A percentile compares a stretch with the other conserved stretches of the same genome.
Evolutionary conservation across 768 basidiomycete genomes (phyloP).

Genomic region (Lactarius trivialis): DNA sequence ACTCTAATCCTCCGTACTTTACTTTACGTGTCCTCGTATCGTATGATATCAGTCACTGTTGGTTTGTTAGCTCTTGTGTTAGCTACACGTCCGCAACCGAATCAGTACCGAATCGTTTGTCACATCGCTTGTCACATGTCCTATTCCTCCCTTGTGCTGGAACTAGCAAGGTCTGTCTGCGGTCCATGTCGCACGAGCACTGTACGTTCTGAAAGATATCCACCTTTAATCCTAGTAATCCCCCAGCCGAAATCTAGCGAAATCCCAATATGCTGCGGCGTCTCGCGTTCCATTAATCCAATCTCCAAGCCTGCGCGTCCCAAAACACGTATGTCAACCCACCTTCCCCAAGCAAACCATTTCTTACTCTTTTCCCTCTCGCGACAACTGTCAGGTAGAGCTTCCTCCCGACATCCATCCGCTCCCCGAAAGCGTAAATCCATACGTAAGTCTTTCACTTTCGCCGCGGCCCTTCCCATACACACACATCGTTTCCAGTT

Average conservation of each 20-base stretch:
- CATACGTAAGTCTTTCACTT: conserved; percentile 57
- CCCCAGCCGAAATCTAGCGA: conserved; percentile 1
- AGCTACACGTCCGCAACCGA: too few relatives aligned
- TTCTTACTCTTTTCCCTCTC: neutral
- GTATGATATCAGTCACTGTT: too few relatives aligned
- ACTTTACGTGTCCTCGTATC: too few relatives aligned
- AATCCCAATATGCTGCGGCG: conserved; percentile 75
- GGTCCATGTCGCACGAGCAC: conserved; percentile 12
- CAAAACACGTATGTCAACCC: conserved; percentile 52
- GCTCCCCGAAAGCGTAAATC: conserved; percentile 80
- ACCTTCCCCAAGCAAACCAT: neutral
- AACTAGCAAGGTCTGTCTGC: neutral
- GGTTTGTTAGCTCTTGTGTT: too few relatives aligned
- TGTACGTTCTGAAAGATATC: neutral
- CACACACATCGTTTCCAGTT: conserved; percentile 47
- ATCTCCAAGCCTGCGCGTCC: conserved; percentile 84
- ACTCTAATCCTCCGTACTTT: too few relatives aligned
- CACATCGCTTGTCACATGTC: neutral
- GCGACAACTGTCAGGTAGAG: conserved; percentile 49
- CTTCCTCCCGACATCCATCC: conserved; percentile 92
- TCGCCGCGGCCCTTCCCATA: neutral
- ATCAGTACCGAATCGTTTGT: too few relatives aligned
- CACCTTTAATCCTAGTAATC: neutral
- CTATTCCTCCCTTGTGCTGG: neutral
- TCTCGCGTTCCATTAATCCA: conserved; percentile 81